phyloP scores from a whole-genome alignment of 2,329 filamentous ascomycete species.

The Teratosphaeriaceae sp. region DNA sequence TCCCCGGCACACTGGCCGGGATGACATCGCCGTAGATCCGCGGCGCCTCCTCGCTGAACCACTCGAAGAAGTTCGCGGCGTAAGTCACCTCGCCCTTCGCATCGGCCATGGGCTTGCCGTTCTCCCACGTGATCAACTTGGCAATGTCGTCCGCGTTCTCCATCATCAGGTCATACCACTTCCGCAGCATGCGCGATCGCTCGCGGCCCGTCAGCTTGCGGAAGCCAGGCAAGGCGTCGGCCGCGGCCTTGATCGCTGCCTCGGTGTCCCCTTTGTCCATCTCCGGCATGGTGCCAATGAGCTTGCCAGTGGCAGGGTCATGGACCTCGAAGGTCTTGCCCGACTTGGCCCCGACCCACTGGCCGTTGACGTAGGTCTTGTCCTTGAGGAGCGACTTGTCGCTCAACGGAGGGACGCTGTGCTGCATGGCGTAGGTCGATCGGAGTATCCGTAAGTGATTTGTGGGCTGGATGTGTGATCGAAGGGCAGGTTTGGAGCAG shows the following conservation, averaged over 20 bases:
- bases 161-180: slow-evolving; percentile 75
- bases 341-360: slow-evolving; percentile 81
- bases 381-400: slow-evolving; percentile 67
- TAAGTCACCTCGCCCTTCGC: slow-evolving; percentile 66
- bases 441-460: slow-evolving; percentile 30
- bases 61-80: slow-evolving; percentile 69
- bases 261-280: slow-evolving; percentile 73
- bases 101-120: slow-evolving; percentile 75
- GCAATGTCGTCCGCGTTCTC: slow-evolving; percentile 76
- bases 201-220: slow-evolving; percentile 66
- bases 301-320: slow-evolving; percentile 77
- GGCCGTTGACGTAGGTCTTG: slow-evolving; percentile 80
- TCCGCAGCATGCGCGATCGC: slow-evolving; percentile 65
- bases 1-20: slow-evolving; percentile 60
- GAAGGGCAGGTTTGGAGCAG: slow-evolving; percentile 13
- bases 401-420: slow-evolving; percentile 39
- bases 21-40: slow-evolving; percentile 69
- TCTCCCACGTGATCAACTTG: slow-evolving; percentile 81
- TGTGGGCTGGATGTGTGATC: slow-evolving; percentile 20
- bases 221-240: slow-evolving; percentile 66
- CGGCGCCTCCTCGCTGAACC: slow-evolving; percentile 75
- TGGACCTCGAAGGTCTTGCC: slow-evolving; percentile 85
- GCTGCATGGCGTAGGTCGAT: slow-evolving; percentile 35
- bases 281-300: slow-evolving; percentile 80
- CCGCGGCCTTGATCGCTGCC: slow-evolving; percentile 76